Conservation (phyloP, 2,329 filamentous ascomycete genomes). For the Clonostachys rosea region DNA sequence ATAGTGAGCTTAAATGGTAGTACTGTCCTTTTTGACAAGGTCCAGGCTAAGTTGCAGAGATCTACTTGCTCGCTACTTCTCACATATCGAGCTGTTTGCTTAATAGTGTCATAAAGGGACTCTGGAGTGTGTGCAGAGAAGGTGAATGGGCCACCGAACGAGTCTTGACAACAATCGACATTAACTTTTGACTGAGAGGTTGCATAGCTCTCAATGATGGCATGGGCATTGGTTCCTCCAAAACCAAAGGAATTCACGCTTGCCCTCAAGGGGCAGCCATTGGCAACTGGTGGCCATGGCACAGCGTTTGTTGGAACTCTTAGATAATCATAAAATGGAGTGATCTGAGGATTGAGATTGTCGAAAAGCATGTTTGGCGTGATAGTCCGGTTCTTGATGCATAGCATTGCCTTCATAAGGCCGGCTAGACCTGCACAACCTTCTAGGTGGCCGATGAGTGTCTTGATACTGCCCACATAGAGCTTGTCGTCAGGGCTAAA, state of each 20-base stretch:
- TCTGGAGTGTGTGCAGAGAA: too few relatives aligned
- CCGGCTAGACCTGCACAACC: constrained; percentile 39
- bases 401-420: constrained; percentile 40
- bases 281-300: constrained; percentile 6
- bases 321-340: constrained; percentile 4
- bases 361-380: constrained; percentile 41
- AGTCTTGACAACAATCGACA: too few relatives aligned
- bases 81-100: too few relatives aligned
- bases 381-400: constrained; percentile 37
- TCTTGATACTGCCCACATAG: constrained; percentile 34
- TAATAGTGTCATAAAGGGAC: too few relatives aligned
- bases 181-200: too few relatives aligned
- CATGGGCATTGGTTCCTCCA: constrained; percentile 34
- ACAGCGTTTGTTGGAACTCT: constrained; percentile 7
- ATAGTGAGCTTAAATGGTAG: too few relatives aligned
- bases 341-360: constrained; percentile 32
- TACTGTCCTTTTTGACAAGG: too few relatives aligned
- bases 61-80: too few relatives aligned
- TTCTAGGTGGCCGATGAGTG: constrained; percentile 43
- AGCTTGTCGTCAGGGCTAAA: background rate
- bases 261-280: constrained; percentile 2
- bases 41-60: too few relatives aligned
- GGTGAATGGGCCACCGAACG: too few relatives aligned
- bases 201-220: constrained; percentile 19
- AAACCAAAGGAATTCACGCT: constrained; percentile 30